Conservation (phyloP, 75 land plant species). For the Pseudotsuga menziesii region DNA sequence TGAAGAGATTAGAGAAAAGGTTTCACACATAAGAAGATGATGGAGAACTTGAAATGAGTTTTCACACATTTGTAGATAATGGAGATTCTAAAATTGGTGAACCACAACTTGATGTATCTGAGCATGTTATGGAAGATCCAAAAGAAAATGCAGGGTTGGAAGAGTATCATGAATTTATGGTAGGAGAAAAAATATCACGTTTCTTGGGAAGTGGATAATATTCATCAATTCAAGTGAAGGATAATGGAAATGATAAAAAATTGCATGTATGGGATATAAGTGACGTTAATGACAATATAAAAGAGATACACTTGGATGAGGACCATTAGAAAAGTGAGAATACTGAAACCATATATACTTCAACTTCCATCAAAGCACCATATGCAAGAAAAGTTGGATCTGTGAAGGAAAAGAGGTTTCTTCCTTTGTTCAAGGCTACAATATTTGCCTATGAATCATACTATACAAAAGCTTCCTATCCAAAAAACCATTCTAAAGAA, state of each 20-base stretch:
- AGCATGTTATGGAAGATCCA: neutral
- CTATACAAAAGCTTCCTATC: neutral
- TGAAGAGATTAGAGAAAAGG: no score
- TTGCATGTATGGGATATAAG: neutral
- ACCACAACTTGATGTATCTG: no score
- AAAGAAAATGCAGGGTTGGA: neutral
- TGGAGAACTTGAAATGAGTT: no score
- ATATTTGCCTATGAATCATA: conserved; percentile 8
- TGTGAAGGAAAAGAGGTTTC: conserved; percentile 2
- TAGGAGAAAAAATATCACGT: neutral
- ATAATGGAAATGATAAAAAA: neutral
- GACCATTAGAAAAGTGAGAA: neutral
- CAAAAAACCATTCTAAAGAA: neutral
- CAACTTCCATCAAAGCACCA: neutral
- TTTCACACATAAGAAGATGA: no score
- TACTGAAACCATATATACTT: neutral
- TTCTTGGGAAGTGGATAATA: neutral
- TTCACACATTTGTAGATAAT: conserved; percentile 24
- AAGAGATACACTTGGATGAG: conserved; percentile 5
- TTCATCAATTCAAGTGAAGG: neutral
- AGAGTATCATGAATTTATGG: no score
- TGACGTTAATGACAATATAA: neutral
- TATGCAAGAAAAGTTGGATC: neutral
- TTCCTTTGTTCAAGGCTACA: no score
- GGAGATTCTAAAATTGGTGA: conserved; percentile 7